phyloP scores from a whole-genome alignment of 164 flowering plant genomes.

The Nymphaea colorata region DNA sequence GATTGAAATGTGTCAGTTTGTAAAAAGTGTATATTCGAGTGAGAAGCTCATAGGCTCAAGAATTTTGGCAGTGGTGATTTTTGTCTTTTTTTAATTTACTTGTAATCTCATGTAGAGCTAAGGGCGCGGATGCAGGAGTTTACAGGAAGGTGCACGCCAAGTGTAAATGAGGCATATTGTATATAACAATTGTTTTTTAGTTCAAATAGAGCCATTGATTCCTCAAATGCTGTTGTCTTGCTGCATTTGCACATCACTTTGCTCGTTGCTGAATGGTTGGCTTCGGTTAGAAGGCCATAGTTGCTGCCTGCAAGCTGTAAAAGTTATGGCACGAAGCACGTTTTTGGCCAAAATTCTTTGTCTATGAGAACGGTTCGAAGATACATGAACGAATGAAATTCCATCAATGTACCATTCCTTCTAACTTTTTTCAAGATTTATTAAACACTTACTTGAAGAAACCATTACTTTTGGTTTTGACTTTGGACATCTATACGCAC shows the following conservation, averaged over 20 bases:
- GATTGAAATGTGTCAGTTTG: conserved; percentile 27
- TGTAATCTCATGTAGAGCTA: background rate
- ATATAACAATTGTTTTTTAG: conserved; percentile 10
- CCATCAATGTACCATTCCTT: no score
- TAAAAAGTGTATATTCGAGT: conserved; percentile 24
- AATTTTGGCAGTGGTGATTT: conserved; percentile 17
- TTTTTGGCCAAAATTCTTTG: background rate
- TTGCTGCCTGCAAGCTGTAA: no score
- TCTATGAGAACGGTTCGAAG: background rate
- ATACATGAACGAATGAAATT: no score
- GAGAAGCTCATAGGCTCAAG: conserved; percentile 18
- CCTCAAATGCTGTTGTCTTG: background rate
- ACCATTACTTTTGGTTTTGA: no score
- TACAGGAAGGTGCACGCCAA: background rate
- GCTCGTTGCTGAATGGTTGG: background rate
- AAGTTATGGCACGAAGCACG: background rate
- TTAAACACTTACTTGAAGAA: no score
- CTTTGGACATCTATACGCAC: no score
- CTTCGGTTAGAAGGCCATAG: no score
- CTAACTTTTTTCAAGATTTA: no score
- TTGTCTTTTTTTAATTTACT: conserved; percentile 8
- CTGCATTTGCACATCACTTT: background rate
- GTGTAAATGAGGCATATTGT: conserved; percentile 13
- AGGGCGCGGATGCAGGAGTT: background rate
- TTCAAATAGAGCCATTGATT: background rate